Evolutionary conservation across 805 yeast genomes (phyloP), one percentile per base, ranked within the genome.

Genomic region (Nakazawaea pomicola): DNA sequence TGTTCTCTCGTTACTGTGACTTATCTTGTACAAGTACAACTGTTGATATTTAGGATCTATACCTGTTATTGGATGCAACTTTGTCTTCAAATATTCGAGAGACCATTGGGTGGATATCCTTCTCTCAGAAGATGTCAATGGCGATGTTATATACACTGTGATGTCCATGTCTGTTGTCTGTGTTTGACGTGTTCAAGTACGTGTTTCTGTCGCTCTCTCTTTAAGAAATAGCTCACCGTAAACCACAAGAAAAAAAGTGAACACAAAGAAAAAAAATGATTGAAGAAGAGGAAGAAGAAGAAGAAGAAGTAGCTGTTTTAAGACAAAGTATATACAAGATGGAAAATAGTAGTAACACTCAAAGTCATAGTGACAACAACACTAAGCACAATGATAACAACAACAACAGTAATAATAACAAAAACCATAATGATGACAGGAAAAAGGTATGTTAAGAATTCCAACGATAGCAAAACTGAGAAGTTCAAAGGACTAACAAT

Each of bases 61-160:
- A 2, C 96, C 96, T 0, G 95, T 84, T 46, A 85, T 75, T 27
- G 66, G 68, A 51, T 84, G 93, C 9, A 87, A 57, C 43, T 74
- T 69, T 29, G 58, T 48, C 47, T 76, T 73, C 38, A 86, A 67
- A 46, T 74, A 62, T 6, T 57, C 58, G 12, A 84, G 41, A 0
- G 75, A 57, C 90, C 91, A 84, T 29, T 65, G 68, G 0, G 77
- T 72, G 0, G 83, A 74, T 21, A 87, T 60, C 31, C 84, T 61
- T 40, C 90, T 62, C 53, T 83, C 90, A 2, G 93, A 78, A 7
- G 83, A 74, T 1, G 85, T 82, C 50, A 80, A 61, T 18, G 68
- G 69, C 2, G 93, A 82, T 1, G 87, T 78, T 25, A 84, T 64
- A 49, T 72, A 72, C 3, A 83, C 65, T 14, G 64, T 67, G 36